Evolutionary conservation across 805 yeast species (phyloP), one percentile per base, ranked within the genome.

Genomic region (Kazachstania africana): DNA sequence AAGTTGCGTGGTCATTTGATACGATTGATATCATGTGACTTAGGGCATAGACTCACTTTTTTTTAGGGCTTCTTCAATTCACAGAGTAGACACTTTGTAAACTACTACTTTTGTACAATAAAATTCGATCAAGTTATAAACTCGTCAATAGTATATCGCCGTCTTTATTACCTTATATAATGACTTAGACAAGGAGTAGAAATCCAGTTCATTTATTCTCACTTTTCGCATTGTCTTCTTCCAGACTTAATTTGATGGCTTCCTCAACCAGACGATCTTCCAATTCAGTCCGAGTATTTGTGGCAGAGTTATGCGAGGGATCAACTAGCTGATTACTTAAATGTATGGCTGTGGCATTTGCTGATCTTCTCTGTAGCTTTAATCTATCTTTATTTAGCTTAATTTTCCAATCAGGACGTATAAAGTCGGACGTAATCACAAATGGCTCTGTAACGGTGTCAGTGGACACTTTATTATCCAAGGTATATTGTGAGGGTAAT

Each of bases 301-400:
- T 47, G n/a, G 50, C 45, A 12, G 47, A 37, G 4, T 21, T 16
- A 27, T 48, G 47, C 3, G 40, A 43, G 1, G 49, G 50, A 20
- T 57, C 62, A 12, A 78, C 62, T 20, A 84, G 50, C 45, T 83
- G 67, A 35, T 85, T 84, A 9, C 93, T 75, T 2, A 94, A 87
- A 56, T 88, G 97, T 24, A 88, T 71, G 1, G 95, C 95, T 21
- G 83, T 82, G 0, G 97, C 97, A 10, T 94, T 83, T 0, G 96
- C 96, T 0, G 95, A 77, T 46, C 84, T 69, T 36, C 94, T 69
- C 0, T 94, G 95, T 22, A 84, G 59, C 41, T 76, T 76, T 36
- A 76, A 68, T 31, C 87, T 69, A 4, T 95, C 94, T 31, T 72
- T 65, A 6, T 67, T 63, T 29, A 88, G 66, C 40, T 75, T 79